phyloP scores from a whole-genome alignment of 2,329 filamentous ascomycete species.

The Penicillium capsulatum region DNA sequence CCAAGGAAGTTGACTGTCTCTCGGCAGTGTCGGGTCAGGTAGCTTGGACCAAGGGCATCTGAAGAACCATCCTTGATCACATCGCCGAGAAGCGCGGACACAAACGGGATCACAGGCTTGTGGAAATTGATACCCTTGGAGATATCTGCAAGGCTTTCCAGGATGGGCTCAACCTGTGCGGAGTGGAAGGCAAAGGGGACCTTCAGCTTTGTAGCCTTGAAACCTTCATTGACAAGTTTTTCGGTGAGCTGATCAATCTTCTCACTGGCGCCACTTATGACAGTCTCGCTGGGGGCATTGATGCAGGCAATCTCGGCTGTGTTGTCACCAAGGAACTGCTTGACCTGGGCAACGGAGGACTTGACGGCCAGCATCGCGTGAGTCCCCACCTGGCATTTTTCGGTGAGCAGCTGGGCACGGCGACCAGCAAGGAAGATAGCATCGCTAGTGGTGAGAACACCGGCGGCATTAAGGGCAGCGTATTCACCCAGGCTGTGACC shows the following conservation, averaged over 20 bases:
- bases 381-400: slow-evolving; percentile 40
- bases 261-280: slow-evolving; percentile 38
- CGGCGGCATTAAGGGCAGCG: slow-evolving; percentile 39
- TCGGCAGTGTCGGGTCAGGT: slow-evolving; percentile 42
- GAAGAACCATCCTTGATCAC: slow-evolving; percentile 36
- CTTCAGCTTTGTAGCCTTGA: slow-evolving; percentile 42
- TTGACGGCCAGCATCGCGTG: slow-evolving; percentile 46
- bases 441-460: slow-evolving; percentile 36
- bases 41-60: slow-evolving; percentile 36
- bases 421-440: slow-evolving; percentile 41
- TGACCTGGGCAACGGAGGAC: slow-evolving; percentile 34
- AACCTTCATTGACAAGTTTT: slow-evolving; percentile 32
- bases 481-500: slow-evolving; percentile 45
- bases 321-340: slow-evolving; percentile 29
- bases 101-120: slow-evolving; percentile 40
- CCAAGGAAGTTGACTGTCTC: slow-evolving; percentile 46
- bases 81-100: slow-evolving; percentile 46
- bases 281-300: slow-evolving; percentile 43
- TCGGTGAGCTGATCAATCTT: slow-evolving; percentile 38
- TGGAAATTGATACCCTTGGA: slow-evolving; percentile 39
- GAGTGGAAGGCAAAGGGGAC: slow-evolving; percentile 48
- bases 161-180: slow-evolving; percentile 45
- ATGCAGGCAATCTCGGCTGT: slow-evolving; percentile 39
- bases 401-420: slow-evolving; percentile 40
- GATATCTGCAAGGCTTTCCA: slow-evolving; percentile 39